Evolutionary conservation across 2,329 filamentous ascomycete genomes (phyloP).

Genomic region (Pseudogymnoascus sp.): DNA sequence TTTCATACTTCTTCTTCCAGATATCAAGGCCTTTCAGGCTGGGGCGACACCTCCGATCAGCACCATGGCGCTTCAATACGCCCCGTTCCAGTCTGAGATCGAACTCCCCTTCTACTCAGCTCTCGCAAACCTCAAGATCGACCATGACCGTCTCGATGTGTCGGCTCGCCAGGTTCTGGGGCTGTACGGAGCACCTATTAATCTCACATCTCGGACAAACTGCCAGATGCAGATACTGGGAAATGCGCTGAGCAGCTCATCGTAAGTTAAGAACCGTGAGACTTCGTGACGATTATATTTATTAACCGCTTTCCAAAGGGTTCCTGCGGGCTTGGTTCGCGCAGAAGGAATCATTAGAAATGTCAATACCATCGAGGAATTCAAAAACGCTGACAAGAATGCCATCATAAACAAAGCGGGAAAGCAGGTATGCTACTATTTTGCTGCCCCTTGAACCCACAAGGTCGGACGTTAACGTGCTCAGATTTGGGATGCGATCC

Average conservation of each 20-base stretch:
- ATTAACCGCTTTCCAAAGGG: constrained; percentile 37
- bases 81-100: constrained; percentile 86
- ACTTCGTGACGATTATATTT: background rate
- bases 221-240: constrained; percentile 86
- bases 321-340: constrained; percentile 62
- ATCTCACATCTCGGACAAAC: constrained; percentile 40
- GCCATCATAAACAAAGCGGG: constrained; percentile 71
- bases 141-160: constrained; percentile 94
- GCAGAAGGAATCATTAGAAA: constrained; percentile 94
- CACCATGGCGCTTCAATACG: constrained; percentile 55
- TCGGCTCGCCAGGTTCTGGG: constrained; percentile 80
- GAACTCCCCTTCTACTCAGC: constrained; percentile 92
- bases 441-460: constrained; percentile 16
- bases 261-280: constrained; percentile 46
- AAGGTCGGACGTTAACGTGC: constrained; percentile 12
- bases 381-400: constrained; percentile 71
- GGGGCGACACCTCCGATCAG: constrained; percentile 2
- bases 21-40: background rate
- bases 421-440: constrained; percentile 52
- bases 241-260: constrained; percentile 72
- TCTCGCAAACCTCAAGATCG: constrained; percentile 87
- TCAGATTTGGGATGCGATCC: constrained; percentile 96
- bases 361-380: constrained; percentile 91
- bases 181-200: constrained; percentile 67
- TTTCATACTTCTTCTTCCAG: background rate